A percentile compares a stretch with the other conserved stretches of the same genome.
Conservation (phyloP, 2,329 filamentous ascomycete genomes). For the Sporothrix brasiliensis region DNA sequence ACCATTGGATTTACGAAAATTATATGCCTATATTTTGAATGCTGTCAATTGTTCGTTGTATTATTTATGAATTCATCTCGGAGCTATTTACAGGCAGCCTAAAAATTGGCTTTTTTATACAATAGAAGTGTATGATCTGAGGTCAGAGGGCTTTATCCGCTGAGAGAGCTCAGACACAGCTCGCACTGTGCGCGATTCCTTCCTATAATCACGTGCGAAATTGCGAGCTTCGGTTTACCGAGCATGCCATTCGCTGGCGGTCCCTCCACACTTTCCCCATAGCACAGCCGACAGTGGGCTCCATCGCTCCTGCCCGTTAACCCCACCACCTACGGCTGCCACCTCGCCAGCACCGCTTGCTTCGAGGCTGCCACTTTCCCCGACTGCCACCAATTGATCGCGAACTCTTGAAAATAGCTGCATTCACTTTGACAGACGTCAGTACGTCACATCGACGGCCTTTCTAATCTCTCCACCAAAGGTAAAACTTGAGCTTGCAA, state of each 20-base stretch:
- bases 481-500: not conserved
- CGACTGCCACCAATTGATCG: not conserved
- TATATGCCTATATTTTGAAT: too few species aligned
- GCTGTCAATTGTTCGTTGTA: too few species aligned
- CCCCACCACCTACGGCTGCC: not conserved
- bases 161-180: not conserved
- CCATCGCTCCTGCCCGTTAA: slow-evolving; percentile 17
- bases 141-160: too few species aligned
- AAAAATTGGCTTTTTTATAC: too few species aligned
- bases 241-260: slow-evolving; percentile 32
- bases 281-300: not conserved
- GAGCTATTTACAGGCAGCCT: too few species aligned
- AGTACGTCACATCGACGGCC: not conserved
- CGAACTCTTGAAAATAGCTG: not conserved
- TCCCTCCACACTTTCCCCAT: slow-evolving; percentile 6
- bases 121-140: too few species aligned
- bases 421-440: not conserved
- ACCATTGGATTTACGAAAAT: too few species aligned
- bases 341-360: not conserved
- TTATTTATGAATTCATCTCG: too few species aligned
- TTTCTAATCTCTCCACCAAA: not conserved
- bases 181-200: not conserved
- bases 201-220: slow-evolving; percentile 1
- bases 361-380: slow-evolving; percentile 1
- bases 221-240: slow-evolving; percentile 24